Evolutionary conservation across 139 green algal genomes (phyloP), one percentile per base, ranked within the genome.

Genomic region (Dunaliella primolecta): DNA sequence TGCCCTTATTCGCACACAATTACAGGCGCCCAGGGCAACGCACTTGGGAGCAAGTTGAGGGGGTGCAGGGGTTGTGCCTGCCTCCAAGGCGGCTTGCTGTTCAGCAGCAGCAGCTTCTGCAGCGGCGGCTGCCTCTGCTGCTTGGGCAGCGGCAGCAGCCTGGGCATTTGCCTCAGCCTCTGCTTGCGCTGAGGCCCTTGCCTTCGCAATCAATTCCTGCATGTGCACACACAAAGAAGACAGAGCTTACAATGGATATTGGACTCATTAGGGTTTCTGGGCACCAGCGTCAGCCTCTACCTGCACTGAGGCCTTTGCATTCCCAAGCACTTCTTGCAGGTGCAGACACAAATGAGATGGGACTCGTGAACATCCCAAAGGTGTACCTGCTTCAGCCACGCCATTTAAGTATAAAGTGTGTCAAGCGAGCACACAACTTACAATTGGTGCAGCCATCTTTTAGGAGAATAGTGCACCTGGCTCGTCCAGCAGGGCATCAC

Each of bases 91-190:
- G 30, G 85, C 75, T 78, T 34, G 55, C 84, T 36, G 75, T 75
- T 30, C 82, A 1, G 82, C 82, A 3, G 82, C 82, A 27, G 82
- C 82, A 56, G 82, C 82, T 75, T 78, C 37, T n/a, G 81, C 55
- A 79, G 29, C 82, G 35, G 37, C 71, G 33, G 72, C 74, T 32
- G 27, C 35, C 36, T 81, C 36, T 0, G 72, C 72, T 3, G 81
- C 81, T 32, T 30, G 29, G 20, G 29, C 57, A 23, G 7, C 81
- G 23, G 36, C 37, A 11, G n/a, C 56, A n/a, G 56, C 56, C 31
- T 78, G 31, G 30, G 64, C 56, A 21, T 20, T 56, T 64, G 20
- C 31, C 57, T 24, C n/a, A 33, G 81, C 78, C 35, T 21, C 78
- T 36, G 33, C 33, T 36, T 38, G 32, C 76, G 76, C 76, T 3